Percentiles rank a stretch among this genome's conserved stretches.
phyloP scores from a whole-genome alignment of 106 monocot species.

The Vanilla planifolia region DNA sequence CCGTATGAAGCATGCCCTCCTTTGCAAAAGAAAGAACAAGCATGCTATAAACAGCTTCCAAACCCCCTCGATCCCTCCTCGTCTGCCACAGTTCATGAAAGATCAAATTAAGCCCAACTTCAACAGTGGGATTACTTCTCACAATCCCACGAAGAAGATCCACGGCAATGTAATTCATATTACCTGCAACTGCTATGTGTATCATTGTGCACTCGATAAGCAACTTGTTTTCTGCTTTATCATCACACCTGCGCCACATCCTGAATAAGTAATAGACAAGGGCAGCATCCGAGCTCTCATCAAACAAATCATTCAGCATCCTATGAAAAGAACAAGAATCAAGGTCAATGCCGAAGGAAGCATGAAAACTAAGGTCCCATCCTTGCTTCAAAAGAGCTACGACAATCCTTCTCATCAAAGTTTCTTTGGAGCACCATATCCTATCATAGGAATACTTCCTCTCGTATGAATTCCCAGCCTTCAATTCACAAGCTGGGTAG shows the following conservation, averaged over 20 bases:
- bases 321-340: slow-evolving; percentile 7
- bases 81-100: slow-evolving; percentile 23
- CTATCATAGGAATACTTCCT: not conserved
- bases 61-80: slow-evolving; percentile 1
- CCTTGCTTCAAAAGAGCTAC: slow-evolving; percentile 9
- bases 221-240: slow-evolving; percentile 11
- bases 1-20: slow-evolving; percentile 14
- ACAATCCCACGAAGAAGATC: slow-evolving; percentile 11
- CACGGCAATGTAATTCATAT: slow-evolving; percentile 45
- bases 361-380: slow-evolving; percentile 1
- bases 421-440: slow-evolving; percentile 1
- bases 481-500: not conserved
- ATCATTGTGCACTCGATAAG: slow-evolving; percentile 25
- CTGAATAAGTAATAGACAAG: slow-evolving; percentile 42
- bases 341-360: not conserved
- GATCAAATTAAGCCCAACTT: slow-evolving; percentile 5
- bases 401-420: not conserved
- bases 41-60: slow-evolving; percentile 42
- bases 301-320: slow-evolving; percentile 27
- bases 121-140: not conserved
- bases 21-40: slow-evolving; percentile 32
- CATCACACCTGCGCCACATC: slow-evolving; percentile 12
- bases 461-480: not conserved
- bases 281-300: slow-evolving; percentile 27
- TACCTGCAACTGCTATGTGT: slow-evolving; percentile 37